A percentile compares a stretch with the other conserved stretches of the same genome.
phyloP scores from a whole-genome alignment of 352 stramenopile genomes.

The Globisporangium emineosum region DNA sequence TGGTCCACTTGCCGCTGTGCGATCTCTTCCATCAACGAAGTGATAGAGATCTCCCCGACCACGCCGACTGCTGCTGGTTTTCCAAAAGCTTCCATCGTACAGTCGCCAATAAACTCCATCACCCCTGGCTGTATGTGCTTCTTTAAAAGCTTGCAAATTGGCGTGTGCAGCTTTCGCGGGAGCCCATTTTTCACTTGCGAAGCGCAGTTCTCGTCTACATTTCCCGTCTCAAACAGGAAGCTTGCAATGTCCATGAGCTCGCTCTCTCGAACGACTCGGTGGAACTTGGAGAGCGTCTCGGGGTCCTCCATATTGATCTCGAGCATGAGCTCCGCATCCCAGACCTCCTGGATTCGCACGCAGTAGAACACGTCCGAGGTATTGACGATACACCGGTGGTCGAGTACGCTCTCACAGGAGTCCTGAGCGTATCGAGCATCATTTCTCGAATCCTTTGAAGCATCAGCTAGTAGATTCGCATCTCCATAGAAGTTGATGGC shows the following conservation, averaged over 20 bases:
- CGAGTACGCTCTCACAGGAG: constrained; percentile 31
- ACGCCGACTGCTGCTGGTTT: not conserved
- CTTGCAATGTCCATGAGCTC: constrained; percentile 32
- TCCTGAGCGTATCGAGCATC: not conserved
- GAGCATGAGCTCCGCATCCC: constrained; percentile 61
- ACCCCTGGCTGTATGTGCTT: constrained; percentile 18
- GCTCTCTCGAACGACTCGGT: constrained; percentile 27
- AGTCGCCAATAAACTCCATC: not conserved
- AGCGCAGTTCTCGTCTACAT: constrained; percentile 16
- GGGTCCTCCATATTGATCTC: constrained; percentile 56
- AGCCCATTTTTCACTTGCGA: constrained; percentile 31
- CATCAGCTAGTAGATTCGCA: not conserved
- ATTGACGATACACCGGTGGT: constrained; percentile 51
- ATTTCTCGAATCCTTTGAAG: not conserved
- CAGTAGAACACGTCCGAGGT: constrained; percentile 51
- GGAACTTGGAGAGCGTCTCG: constrained; percentile 33
- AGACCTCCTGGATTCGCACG: constrained; percentile 54
- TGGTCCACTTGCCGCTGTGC: not conserved
- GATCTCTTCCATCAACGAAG: not conserved
- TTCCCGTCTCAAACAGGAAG: constrained; percentile 24
- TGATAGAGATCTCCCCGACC: constrained; percentile 7
- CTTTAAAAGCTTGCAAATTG: constrained; percentile 28
- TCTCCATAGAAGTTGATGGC: not conserved
- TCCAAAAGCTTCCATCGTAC: not conserved
- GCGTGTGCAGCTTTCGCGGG: constrained; percentile 20